Base-by-base conservation (phyloP, 2,329 filamentous ascomycete species). In the Saccharata proteae region DNA sequence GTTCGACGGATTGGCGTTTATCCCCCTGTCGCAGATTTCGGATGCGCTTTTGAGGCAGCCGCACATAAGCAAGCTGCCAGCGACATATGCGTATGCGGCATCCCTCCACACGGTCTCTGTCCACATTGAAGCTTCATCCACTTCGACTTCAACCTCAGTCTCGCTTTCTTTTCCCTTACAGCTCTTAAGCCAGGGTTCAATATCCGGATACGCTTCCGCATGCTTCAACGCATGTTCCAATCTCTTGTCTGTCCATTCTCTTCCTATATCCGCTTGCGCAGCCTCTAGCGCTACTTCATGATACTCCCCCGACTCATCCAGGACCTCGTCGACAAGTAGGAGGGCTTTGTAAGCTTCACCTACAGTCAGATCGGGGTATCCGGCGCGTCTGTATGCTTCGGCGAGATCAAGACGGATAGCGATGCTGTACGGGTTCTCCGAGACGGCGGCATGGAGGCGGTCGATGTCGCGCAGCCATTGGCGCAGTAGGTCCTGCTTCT, bases 291-390 rank as follows among this genome's bases (percentile, higher is more conserved):
- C 76, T 43, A 71, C 61, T 11, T 84, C 74, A 49, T 90, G 78
- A 46, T 85, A 92, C 54, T 94, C 84, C 43, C 81, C 86, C 22
- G 73, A 71, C 39, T 88, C 80, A 34, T 90, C 77, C 40, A 67
- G 57, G 20, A 84, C 69, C 42, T 90, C 83, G 48, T 96, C 88
- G 11, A 80, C 71, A 27, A 98, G 62, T 4, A 93, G 70, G n/a
- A 96, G 67, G 1, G 86, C 85, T 34, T 80, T 78, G 52, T 96
- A 96, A 4, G 84, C 83, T 62, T 94, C 86, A 19, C 84, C 83
- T 8, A 79, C 77, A 4, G 85, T 85, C 22, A 98, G 71, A 53
- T 98, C 90, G 0, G 84, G 83, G 54, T 93, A 96, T 21, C 75
- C 82, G 27, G 94, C 66, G 26, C 74, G 63, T 11, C 75, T 69